phyloP scores from a whole-genome alignment of 352 stramenopile species.

The Pythium dissimile region DNA sequence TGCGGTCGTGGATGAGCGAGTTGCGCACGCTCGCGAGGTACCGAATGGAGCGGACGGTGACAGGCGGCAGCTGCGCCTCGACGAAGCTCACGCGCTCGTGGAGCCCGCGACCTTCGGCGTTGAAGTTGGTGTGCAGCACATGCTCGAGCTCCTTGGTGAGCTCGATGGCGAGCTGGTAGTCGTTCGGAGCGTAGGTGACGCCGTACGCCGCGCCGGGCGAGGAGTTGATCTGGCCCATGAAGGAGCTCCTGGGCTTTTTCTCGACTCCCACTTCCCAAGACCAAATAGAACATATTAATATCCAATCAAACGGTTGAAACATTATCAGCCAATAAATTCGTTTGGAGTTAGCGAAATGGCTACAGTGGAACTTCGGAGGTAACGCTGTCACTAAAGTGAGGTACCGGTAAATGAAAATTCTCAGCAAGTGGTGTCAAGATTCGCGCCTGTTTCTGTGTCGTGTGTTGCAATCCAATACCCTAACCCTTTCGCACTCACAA shows the following conservation, averaged over 20 bases:
- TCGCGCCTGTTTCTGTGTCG: neutral
- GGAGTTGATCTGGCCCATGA: constrained; percentile 14
- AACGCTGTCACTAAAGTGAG: neutral
- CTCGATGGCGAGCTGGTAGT: constrained; percentile 84
- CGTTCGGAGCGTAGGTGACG: constrained; percentile 46
- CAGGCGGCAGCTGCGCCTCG: constrained; percentile 33
- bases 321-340: neutral
- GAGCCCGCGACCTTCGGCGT: constrained; percentile 59
- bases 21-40: constrained; percentile 83
- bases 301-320: neutral
- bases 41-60: constrained; percentile 63
- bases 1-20: constrained; percentile 72
- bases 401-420: neutral
- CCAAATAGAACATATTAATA: neutral
- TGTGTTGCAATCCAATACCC: neutral
- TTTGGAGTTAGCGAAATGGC: neutral
- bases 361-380: too few species aligned
- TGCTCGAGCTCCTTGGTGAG: constrained; percentile 79
- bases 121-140: constrained; percentile 58
- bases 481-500: neutral
- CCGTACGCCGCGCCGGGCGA: constrained; percentile 16
- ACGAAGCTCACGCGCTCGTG: constrained; percentile 70
- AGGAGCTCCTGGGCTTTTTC: neutral
- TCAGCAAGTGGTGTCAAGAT: neutral
- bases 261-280: neutral